phyloP scores from a whole-genome alignment of 257 asterid genomes.

The Catharanthus roseus region DNA sequence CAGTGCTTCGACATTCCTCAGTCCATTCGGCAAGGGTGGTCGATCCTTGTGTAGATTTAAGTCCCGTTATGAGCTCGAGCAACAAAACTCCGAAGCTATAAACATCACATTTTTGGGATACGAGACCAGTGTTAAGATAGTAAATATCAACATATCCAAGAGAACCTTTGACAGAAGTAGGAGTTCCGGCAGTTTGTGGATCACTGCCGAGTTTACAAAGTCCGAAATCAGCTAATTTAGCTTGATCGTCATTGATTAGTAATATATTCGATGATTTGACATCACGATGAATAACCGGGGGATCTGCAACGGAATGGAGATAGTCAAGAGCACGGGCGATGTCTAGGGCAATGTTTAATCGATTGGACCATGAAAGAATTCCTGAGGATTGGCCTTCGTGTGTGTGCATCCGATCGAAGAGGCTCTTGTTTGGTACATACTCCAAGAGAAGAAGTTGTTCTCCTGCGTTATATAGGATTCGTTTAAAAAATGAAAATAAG shows the following conservation, averaged over 20 bases:
- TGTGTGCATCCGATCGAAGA: conserved; percentile 71
- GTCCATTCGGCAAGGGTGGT: conserved; percentile 70
- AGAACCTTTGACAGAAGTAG: conserved; percentile 58
- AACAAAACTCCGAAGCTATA: conserved; percentile 67
- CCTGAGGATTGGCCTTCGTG: conserved; percentile 45
- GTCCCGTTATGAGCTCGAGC: conserved; percentile 67
- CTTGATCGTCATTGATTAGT: conserved; percentile 46
- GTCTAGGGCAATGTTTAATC: conserved; percentile 60
- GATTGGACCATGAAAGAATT: conserved; percentile 49
- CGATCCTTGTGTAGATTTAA: conserved; percentile 63
- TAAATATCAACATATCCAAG: conserved; percentile 62
- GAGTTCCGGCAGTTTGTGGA: conserved; percentile 41
- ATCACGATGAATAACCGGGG: conserved; percentile 69
- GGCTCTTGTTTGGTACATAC: conserved; percentile 70
- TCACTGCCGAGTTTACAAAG: conserved; percentile 69
- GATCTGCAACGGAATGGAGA: conserved; percentile 69
- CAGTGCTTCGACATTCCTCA: conserved; percentile 43
- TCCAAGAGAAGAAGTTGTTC: conserved; percentile 73
- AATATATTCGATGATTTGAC: conserved; percentile 65
- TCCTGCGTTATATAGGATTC: too few species aligned
- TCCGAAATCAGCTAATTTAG: conserved; percentile 74
- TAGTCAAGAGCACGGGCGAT: conserved; percentile 74
- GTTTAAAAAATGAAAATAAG: too few species aligned
- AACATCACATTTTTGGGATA: conserved; percentile 66
- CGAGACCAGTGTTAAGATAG: conserved; percentile 58